Evolutionary conservation across 495 filamentous ascomycete genomes (phyloP), one percentile per base, ranked within the genome.

Genomic region (Corynascus novoguineensis): DNA sequence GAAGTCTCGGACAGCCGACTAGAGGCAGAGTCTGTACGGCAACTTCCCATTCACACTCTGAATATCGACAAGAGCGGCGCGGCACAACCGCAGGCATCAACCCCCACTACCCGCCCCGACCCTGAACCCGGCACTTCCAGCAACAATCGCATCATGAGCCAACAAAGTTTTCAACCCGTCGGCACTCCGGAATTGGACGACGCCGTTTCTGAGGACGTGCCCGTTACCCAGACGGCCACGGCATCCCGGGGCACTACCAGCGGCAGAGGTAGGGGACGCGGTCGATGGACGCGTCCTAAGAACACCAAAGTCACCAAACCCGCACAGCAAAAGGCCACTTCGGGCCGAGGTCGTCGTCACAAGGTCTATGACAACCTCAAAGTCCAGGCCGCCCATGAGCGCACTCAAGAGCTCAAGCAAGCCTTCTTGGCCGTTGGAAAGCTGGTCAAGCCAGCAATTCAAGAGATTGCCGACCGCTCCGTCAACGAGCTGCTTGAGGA

Each of bases 311-410:
- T 66, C 37, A 50, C 67, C 52, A 77, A 74, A 57, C 50, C 66
- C 3, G 53, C 66, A 2, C 56, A 68, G 9, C 68, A 65, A 55
- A 73, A 69, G 54, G 50, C 64, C 8, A 46, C 62, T 46, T 53
- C 68, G 29, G 69, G 71, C 47, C 71, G 71, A 21, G 72, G 75
- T 25, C 73, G 75, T 17, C 72, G 72, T 27, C 71, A 73, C 42
- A 77, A 77, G 57, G 58, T 64, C 12, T 78, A 73, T 50, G 61
- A 68, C n/a, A 68, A 70, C 28, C 53, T 61, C 34, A 62, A 60
- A 28, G 65, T 66, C 42, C 76, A 78, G 57, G 76, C 75, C 29
- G 70, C 74, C 40, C 72, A 76, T 44, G 76, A 79, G 53, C 75
- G 76, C 51, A 65, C 65, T 50, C 63, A 69, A 44, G 70, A 75